phyloP scores from a whole-genome alignment of 140 eudicot genomes.

The Ambrosia hybrid region DNA sequence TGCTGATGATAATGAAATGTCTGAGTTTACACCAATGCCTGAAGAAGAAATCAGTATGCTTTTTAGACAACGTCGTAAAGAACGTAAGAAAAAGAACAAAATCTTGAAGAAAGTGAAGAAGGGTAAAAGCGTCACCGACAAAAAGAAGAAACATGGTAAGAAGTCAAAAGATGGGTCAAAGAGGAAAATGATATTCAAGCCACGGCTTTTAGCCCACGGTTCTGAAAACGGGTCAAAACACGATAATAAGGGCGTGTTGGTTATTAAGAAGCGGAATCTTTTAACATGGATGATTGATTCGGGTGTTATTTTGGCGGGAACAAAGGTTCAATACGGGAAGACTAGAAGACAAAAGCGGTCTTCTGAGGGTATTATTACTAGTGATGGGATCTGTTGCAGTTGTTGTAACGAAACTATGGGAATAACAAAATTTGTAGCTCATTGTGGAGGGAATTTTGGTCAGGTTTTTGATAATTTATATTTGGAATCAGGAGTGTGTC shows the following conservation, averaged over 20 bases:
- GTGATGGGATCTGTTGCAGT: constrained; percentile 67
- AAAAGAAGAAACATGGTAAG: constrained; percentile 35
- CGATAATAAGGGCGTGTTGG: constrained; percentile 39
- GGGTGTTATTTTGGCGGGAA: constrained; percentile 53
- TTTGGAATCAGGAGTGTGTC: constrained; percentile 63
- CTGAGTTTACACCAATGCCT: constrained; percentile 51
- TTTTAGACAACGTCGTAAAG: constrained; percentile 39
- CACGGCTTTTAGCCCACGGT: constrained; percentile 40
- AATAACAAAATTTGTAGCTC: constrained; percentile 55
- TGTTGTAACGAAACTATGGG: constrained; percentile 58
- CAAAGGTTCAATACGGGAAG: constrained; percentile 58
- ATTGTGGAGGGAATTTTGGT: constrained; percentile 51
- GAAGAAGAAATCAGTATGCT: constrained; percentile 52
- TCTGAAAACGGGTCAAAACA: constrained; percentile 43
- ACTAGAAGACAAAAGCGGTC: constrained; percentile 31
- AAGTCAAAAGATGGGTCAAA: constrained; percentile 35
- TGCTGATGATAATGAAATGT: constrained; percentile 36
- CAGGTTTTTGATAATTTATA: constrained; percentile 48
- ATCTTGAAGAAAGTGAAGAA: constrained; percentile 19
- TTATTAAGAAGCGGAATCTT: constrained; percentile 55
- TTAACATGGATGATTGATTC: constrained; percentile 87
- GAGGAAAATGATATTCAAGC: constrained; percentile 27
- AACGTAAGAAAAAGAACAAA: constrained; percentile 19
- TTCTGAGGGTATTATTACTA: constrained; percentile 59
- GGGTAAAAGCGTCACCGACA: constrained; percentile 8